Conservation (phyloP, 371 early-diverging fungal genomes). For the Chytridium lagenaria region DNA sequence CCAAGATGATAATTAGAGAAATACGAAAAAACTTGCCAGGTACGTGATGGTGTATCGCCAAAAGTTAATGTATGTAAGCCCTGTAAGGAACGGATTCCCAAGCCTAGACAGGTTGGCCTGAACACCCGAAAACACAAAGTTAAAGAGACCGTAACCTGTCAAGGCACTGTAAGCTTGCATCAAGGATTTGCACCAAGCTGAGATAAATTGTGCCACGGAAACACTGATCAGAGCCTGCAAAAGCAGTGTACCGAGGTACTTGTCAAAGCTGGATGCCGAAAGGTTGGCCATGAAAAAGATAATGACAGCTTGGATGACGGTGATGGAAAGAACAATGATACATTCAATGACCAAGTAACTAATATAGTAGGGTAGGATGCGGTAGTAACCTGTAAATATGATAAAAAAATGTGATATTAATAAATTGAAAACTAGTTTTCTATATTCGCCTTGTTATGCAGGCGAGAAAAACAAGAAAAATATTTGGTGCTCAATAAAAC, state of each 20-base stretch:
- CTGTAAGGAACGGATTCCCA: slow-evolving; percentile 4
- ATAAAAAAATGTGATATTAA: neutral
- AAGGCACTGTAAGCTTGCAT: slow-evolving; percentile 23
- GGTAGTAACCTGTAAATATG: slow-evolving; percentile 20
- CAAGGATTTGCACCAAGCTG: slow-evolving; percentile 16
- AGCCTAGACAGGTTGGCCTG: slow-evolving; percentile 12
- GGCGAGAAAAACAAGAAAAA: neutral
- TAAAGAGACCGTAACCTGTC: slow-evolving; percentile 12
- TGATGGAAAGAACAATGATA: slow-evolving; percentile 15
- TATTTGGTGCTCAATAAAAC: neutral
- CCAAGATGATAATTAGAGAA: too few relatives aligned
- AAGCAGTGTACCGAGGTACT: slow-evolving; percentile 1
- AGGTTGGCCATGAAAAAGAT: slow-evolving; percentile 30
- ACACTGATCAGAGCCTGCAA: slow-evolving; percentile 12
- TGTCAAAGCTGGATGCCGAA: neutral
- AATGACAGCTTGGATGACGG: slow-evolving; percentile 25
- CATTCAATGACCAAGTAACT: slow-evolving; percentile 29
- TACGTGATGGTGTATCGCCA: slow-evolving; percentile 23
- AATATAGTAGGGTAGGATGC: slow-evolving; percentile 17
- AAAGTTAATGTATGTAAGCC: neutral
- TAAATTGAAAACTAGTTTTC: too few relatives aligned
- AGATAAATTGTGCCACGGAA: slow-evolving; percentile 18
- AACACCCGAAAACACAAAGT: slow-evolving; percentile 21
- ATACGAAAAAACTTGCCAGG: slow-evolving; percentile 12
- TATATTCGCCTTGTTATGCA: too few relatives aligned